Base-by-base conservation (phyloP, 2,329 filamentous ascomycete species). In the Microcyclospora pomicola region DNA sequence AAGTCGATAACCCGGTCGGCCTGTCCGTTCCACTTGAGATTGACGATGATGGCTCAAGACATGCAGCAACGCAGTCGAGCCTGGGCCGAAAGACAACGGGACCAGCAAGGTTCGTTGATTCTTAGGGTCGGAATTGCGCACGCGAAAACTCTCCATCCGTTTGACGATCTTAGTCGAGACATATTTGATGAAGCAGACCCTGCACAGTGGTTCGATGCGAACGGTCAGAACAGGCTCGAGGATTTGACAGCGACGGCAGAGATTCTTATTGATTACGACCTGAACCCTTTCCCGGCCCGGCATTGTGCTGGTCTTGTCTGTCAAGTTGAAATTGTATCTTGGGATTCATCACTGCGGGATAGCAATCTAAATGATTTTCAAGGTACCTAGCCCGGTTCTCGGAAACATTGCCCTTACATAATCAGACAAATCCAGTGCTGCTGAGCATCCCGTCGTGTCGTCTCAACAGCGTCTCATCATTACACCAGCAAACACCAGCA, bases 51-150 rank as follows among this genome's bases (percentile, higher is more conserved):
- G 64, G 57, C 83, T 73, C 38, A 96, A 65, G 15, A 93, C 69
- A 50, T 88, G 73, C 24, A 93, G 67, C 32, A 98, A 66, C 11
- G 77, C 73, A 11, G 81, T 70, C 0, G 88, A 96, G 1, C 82
- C 91, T 1, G 81, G 66, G 1, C 91, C 88, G 51, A 85, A 79
- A 0, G 87, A 94, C 2, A 95, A 65, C 5, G 86, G 84, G 14
- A 94, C 65, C 13, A 94, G 65, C 34, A 94, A 72, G 53, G 61
- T 72, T 47, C 62, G 64, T 40, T 63, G 62, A 36, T 62, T 54
- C 32, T 62, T 61, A 40, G 60, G 58, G 15, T 60, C 56, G 27
- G 61, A 57, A 45, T 68, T 59, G 15, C 55, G 50, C 29, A 75
- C 67, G 33, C 72, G 67, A 53, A 79, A 82, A 31, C 68, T 68